These are phyloP conservation scores for Eremomyces bilateralis DNA, from an alignment of 495 filamentous ascomycete species.

Conservation along the genomic window DNA sequence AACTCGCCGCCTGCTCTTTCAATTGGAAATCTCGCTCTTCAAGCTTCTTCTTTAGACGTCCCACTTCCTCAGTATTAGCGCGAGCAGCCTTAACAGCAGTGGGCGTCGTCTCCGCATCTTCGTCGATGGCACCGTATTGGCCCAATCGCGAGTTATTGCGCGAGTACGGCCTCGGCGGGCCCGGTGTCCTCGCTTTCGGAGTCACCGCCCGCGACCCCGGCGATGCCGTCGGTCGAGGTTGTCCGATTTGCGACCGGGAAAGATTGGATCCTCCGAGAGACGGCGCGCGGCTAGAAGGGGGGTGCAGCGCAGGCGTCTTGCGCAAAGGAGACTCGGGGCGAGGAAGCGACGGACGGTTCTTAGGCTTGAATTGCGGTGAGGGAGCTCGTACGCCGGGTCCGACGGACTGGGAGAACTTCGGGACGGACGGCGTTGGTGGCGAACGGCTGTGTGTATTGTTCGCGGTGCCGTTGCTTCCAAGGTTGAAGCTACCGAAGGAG, in stretches of 20 bases:
- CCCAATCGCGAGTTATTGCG: constrained; percentile 19
- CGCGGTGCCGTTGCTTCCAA: constrained; percentile 15
- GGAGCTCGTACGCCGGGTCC: constrained; percentile 48
- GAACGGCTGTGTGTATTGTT: no score
- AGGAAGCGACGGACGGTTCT: constrained; percentile 54
- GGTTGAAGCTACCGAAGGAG: constrained; percentile 30
- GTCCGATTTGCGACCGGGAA: constrained; percentile 20
- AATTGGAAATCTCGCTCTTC: constrained; percentile 72
- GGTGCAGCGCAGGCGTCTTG: constrained; percentile 24
- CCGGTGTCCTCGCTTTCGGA: constrained; percentile 17
- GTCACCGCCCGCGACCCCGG: constrained; percentile 45
- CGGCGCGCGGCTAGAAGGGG: constrained; percentile 33
- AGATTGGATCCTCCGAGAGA: constrained; percentile 27
- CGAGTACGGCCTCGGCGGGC: constrained; percentile 18
- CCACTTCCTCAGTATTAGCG: constrained; percentile 37
- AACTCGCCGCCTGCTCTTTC: constrained; percentile 57
- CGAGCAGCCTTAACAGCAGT: constrained; percentile 7
- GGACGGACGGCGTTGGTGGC: constrained; percentile 36
- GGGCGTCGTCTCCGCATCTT: constrained; percentile 32
- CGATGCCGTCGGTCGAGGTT: constrained; percentile 34
- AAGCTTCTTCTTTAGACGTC: constrained; percentile 42
- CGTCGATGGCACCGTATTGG: constrained; percentile 14
- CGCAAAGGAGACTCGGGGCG: constrained; percentile 68
- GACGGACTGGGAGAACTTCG: constrained; percentile 66
- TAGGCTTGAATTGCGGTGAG: constrained; percentile 47